Evolutionary conservation across 2,329 filamentous ascomycete species (phyloP).

Genomic region (Stagonosporopsis tanaceti): DNA sequence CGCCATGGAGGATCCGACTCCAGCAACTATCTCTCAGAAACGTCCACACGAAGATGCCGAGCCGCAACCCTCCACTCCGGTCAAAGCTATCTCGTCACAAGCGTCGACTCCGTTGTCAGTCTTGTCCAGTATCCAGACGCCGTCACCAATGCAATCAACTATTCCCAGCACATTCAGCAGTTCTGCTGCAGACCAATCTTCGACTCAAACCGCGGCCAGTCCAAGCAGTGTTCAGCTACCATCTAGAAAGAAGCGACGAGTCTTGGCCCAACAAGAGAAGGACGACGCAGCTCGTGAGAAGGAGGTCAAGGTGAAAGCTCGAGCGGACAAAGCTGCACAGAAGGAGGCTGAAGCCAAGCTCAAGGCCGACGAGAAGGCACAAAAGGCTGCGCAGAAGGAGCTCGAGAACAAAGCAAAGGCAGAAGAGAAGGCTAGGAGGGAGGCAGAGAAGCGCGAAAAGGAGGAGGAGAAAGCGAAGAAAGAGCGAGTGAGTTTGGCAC

Average conservation of each 20-base stretch:
- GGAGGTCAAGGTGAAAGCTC: slow-evolving; percentile 48
- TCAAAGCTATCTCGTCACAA: slow-evolving; percentile 35
- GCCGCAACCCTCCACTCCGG: slow-evolving; percentile 38
- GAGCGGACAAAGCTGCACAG: slow-evolving; percentile 47
- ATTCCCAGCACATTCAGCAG: slow-evolving; percentile 23
- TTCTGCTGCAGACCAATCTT: slow-evolving; percentile 17
- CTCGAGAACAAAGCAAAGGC: slow-evolving; percentile 49
- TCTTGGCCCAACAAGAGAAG: slow-evolving; percentile 55
- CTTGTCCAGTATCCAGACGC: slow-evolving; percentile 43
- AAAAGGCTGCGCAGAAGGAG: slow-evolving; percentile 45
- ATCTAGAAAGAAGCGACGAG: slow-evolving; percentile 55
- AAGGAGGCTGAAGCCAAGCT: slow-evolving; percentile 46
- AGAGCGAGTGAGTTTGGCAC: slow-evolving; percentile 47
- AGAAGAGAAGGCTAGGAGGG: slow-evolving; percentile 52
- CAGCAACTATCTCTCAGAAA: slow-evolving; percentile 37
- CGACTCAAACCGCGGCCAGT: slow-evolving; percentile 6
- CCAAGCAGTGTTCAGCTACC: slow-evolving; percentile 38
- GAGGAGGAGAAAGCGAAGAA: slow-evolving; percentile 52
- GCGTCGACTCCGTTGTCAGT: slow-evolving; percentile 43
- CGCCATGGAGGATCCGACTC: slow-evolving; percentile 41
- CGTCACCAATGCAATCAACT: slow-evolving; percentile 37
- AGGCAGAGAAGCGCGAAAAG: slow-evolving; percentile 59
- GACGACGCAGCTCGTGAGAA: slow-evolving; percentile 50
- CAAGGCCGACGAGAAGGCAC: slow-evolving; percentile 49
- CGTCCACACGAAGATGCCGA: slow-evolving; percentile 42